Evolutionary conservation across 2,329 filamentous ascomycete species (phyloP).

Genomic region (Hymenoscyphus linearis): DNA sequence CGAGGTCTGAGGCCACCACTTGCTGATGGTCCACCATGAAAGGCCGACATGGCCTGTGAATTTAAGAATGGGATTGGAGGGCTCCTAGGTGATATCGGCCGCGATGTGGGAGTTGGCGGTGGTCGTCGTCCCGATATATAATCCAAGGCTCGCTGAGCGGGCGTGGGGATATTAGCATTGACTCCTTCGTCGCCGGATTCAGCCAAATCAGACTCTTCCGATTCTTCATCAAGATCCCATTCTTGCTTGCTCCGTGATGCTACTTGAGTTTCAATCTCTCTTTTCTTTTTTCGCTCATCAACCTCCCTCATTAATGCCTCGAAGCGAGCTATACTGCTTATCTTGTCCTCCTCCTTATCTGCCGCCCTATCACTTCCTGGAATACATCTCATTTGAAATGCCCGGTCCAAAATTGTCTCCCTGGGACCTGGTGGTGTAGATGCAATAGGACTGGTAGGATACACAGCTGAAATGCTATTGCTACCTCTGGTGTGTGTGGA

Average conservation of each 20-base stretch:
- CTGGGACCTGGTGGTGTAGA: constrained; percentile 43
- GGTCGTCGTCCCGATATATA: constrained; percentile 30
- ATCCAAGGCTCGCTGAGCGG: constrained; percentile 31
- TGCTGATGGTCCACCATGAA: constrained; percentile 17
- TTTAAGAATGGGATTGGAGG: constrained; percentile 28
- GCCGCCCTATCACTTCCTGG: constrained; percentile 50
- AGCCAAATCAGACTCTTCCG: constrained; percentile 35
- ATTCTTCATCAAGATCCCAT: constrained; percentile 31
- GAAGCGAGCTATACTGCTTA: constrained; percentile 60
- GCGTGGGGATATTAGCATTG: constrained; percentile 27
- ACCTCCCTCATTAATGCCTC: constrained; percentile 60
- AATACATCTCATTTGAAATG: constrained; percentile 58
- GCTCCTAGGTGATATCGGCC: constrained; percentile 22
- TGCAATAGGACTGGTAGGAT: constrained; percentile 35
- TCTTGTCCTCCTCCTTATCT: constrained; percentile 51
- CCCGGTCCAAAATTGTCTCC: constrained; percentile 63
- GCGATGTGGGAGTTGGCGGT: constrained; percentile 13
- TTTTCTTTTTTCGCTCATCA: constrained; percentile 41
- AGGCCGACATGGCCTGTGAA: constrained; percentile 28
- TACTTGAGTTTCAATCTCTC: constrained; percentile 4
- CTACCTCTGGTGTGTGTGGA: constrained; percentile 49
- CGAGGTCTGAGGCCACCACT: constrained; percentile 21
- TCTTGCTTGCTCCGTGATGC: constrained; percentile 22
- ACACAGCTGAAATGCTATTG: constrained; percentile 48
- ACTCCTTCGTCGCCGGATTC: constrained; percentile 34